Evolutionary conservation across 2,329 filamentous ascomycete species (phyloP).

Genomic region (Ascochyta lentis): DNA sequence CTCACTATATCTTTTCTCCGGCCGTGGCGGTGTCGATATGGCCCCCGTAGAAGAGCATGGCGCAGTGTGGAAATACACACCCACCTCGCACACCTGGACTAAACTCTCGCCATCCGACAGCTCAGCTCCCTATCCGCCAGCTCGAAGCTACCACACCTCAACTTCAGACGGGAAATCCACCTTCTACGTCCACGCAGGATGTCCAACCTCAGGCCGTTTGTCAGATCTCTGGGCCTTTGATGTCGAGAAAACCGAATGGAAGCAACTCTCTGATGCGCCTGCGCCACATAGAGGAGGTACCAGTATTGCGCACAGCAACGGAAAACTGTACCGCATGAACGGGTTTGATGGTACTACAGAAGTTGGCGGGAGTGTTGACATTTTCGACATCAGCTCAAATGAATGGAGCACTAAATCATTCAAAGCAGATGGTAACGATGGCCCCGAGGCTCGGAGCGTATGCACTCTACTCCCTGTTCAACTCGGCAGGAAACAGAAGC

Average conservation of each 20-base stretch:
- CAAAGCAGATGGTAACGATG: constrained; percentile 52
- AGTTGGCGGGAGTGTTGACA: constrained; percentile 74
- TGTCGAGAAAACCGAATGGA: constrained; percentile 69
- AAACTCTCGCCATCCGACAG: constrained; percentile 63
- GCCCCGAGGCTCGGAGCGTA: constrained; percentile 60
- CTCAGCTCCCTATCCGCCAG: constrained; percentile 61
- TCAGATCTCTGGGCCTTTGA: constrained; percentile 82
- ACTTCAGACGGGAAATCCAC: constrained; percentile 71
- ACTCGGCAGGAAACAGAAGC: constrained; percentile 43
- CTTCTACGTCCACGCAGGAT: constrained; percentile 79
- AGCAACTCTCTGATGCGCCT: constrained; percentile 70
- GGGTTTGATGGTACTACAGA: constrained; percentile 76
- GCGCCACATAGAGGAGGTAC: constrained; percentile 71
- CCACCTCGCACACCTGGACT: constrained; percentile 68
- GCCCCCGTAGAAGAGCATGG: constrained; percentile 76
- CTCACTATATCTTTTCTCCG: constrained; percentile 82
- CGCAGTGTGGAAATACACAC: constrained; percentile 77
- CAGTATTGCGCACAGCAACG: constrained; percentile 68
- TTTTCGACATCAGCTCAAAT: constrained; percentile 53
- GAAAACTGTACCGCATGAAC: constrained; percentile 77
- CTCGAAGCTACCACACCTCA: constrained; percentile 75
- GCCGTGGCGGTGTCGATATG: constrained; percentile 73
- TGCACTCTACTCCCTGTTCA: constrained; percentile 53
- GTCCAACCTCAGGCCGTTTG: constrained; percentile 67
- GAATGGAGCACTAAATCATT: constrained; percentile 52